Evolutionary conservation across 2,329 filamentous ascomycete genomes (phyloP), one percentile per base, ranked within the genome.

Genomic region (Capronia americana): DNA sequence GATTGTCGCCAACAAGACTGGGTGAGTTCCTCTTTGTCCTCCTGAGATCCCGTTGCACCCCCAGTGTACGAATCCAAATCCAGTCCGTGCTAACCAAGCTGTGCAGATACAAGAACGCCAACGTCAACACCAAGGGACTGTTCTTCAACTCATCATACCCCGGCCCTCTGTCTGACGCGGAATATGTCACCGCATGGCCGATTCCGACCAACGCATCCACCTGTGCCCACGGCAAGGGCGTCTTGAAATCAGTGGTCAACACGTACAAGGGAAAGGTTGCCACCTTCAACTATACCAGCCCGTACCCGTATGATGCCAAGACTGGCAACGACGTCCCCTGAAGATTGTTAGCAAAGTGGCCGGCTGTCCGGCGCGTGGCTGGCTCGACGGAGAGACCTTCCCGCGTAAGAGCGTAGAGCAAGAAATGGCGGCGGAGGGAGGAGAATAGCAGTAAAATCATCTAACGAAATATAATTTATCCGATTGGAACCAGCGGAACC

Each of bases 161-260:
- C 4, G 75, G 75, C 3, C 78, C 79, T 1, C 32, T 69, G 17
- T 65, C 65, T 6, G 75, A 80, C 56, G 71, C 65, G 4, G 51
- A 70, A 17, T 71, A 74, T 10, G 61, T 65, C 4, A 38, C 66
- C 5, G 75, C 73, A 26, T 68, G 66, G 66, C 66, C 66, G n/a
- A 48, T 65, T 17, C 66, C 66, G 0, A 68, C 92, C 65, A 96
- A 80, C n/a, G 86, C 88, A 75, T 88, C 79, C 12, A 96, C 84
- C 20, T 96, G 88, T 30, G 92, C 91, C 12, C 90, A 86, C 0
- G 92, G 91, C 69, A 96, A 79, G 1, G 91, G 91, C 48, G 66
- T 68, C 41, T 63, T 68, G 62, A 46, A 57, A 24, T 61, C 62
- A 10, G 63, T 68, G 17, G 58, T 65, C 23, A 57, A 65, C 34